phyloP scores from a whole-genome alignment of 805 yeast genomes.

The Komagataella pastoris region DNA sequence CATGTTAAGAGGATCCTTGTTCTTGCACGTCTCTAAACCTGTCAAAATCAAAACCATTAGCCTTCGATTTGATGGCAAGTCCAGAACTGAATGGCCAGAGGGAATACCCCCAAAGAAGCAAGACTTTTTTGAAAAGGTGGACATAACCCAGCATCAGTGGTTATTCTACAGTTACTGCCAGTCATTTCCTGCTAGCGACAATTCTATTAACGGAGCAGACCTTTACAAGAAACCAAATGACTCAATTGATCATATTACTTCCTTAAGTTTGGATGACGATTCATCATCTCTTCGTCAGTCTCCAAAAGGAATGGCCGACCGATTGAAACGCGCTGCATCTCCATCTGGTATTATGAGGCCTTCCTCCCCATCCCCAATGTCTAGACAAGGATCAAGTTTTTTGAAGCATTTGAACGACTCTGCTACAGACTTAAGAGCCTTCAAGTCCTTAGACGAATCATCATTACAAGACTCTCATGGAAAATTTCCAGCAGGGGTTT shows the following conservation, averaged over 20 bases:
- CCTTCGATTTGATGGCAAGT: slow-evolving; percentile 50
- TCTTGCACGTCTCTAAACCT: slow-evolving; percentile 57
- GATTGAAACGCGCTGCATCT: neutral
- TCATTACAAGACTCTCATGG: slow-evolving; percentile 11
- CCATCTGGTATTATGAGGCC: slow-evolving; percentile 8
- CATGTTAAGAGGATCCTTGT: slow-evolving; percentile 67
- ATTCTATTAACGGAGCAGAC: slow-evolving; percentile 33
- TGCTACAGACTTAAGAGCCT: slow-evolving; percentile 9
- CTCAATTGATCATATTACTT: slow-evolving; percentile 18
- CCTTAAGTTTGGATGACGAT: slow-evolving; percentile 18
- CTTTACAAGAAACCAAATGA: slow-evolving; percentile 20
- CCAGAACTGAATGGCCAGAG: slow-evolving; percentile 93
- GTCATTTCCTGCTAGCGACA: slow-evolving; percentile 12
- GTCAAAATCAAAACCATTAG: slow-evolving; percentile 53
- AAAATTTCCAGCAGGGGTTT: slow-evolving; percentile 75
- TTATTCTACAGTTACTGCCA: slow-evolving; percentile 52
- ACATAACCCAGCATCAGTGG: slow-evolving; percentile 75
- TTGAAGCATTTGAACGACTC: slow-evolving; percentile 1
- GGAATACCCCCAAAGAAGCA: slow-evolving; percentile 87
- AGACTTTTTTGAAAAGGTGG: slow-evolving; percentile 51
- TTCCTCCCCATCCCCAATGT: slow-evolving; percentile 10
- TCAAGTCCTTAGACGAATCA: slow-evolving; percentile 9
- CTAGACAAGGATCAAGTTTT: neutral
- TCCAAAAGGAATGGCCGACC: neutral
- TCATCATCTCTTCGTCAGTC: neutral